Conservation (phyloP, 345 rosid species). For the Fremontodendron californicum region DNA sequence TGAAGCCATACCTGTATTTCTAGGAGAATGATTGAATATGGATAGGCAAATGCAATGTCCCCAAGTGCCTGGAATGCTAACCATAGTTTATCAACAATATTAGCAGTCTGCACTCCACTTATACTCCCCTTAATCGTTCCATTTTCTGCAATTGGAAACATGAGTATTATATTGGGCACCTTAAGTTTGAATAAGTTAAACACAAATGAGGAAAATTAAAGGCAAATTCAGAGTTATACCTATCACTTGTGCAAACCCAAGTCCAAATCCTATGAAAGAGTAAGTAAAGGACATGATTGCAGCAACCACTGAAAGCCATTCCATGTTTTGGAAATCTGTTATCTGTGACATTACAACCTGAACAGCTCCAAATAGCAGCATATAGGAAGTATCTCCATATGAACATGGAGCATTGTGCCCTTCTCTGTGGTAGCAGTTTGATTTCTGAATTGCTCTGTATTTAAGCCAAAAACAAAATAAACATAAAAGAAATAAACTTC, state of each 20-base stretch:
- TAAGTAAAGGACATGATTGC: slow-evolving; percentile 47
- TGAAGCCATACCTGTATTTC: slow-evolving; percentile 53
- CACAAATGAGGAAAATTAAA: background rate
- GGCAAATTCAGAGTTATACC: slow-evolving; percentile 19
- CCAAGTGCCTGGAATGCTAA: slow-evolving; percentile 50
- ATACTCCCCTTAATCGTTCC: slow-evolving; percentile 49
- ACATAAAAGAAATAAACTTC: background rate
- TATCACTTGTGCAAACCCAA: slow-evolving; percentile 39
- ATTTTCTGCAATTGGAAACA: slow-evolving; percentile 32
- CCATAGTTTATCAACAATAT: slow-evolving; percentile 36
- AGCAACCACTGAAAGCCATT: slow-evolving; percentile 43
- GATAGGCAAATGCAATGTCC: slow-evolving; percentile 61
- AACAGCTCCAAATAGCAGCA: slow-evolving; percentile 39
- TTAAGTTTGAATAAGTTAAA: background rate
- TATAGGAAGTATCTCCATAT: slow-evolving; percentile 21
- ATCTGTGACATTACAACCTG: slow-evolving; percentile 39
- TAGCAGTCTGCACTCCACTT: slow-evolving; percentile 37
- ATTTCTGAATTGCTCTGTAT: slow-evolving; percentile 39
- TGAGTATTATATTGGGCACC: background rate
- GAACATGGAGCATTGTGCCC: slow-evolving; percentile 41
- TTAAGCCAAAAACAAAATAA: background rate
- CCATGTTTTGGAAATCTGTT: slow-evolving; percentile 41
- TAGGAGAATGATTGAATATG: slow-evolving; percentile 47
- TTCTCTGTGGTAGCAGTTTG: slow-evolving; percentile 46
- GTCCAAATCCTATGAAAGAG: slow-evolving; percentile 42